These are phyloP conservation scores for Rhytidiadelphus loreus DNA, from an alignment of 225 moss, liverwort and hornwort genomes.

Conservation along the genomic window DNA sequence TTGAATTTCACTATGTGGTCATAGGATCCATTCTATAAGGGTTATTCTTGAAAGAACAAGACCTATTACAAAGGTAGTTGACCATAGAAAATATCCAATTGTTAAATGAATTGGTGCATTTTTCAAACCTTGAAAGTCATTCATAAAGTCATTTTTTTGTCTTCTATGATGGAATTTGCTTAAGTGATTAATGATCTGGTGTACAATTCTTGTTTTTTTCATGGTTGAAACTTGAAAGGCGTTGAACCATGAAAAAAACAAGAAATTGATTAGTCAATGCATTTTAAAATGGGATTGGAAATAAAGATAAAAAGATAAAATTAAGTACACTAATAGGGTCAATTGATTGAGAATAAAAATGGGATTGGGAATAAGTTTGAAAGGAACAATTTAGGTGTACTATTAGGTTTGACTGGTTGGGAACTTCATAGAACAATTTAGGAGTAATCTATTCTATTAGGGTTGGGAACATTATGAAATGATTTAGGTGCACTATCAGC, in stretches of 20 bases:
- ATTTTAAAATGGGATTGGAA: background rate
- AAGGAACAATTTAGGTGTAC: background rate
- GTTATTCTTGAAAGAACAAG: background rate
- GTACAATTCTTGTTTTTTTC: background rate
- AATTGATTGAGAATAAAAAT: background rate
- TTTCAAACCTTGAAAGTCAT: background rate
- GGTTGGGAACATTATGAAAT: background rate
- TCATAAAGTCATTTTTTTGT: background rate
- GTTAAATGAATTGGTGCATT: background rate
- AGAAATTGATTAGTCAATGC: background rate
- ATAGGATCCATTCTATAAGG: background rate
- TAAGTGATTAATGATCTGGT: background rate
- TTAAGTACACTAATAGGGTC: background rate
- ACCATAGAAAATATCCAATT: fast-evolving
- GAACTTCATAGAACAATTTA: background rate
- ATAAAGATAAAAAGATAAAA: background rate
- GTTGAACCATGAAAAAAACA: background rate
- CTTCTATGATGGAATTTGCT: fast-evolving
- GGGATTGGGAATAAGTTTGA: background rate
- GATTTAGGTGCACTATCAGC: background rate
- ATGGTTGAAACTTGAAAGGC: background rate
- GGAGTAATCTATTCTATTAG: background rate
- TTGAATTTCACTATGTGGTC: background rate
- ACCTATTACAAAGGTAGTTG: fast-evolving
- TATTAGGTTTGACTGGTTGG: background rate